Evolutionary conservation across 331 rosid species (phyloP).

Genomic region (Arachis monticola): DNA sequence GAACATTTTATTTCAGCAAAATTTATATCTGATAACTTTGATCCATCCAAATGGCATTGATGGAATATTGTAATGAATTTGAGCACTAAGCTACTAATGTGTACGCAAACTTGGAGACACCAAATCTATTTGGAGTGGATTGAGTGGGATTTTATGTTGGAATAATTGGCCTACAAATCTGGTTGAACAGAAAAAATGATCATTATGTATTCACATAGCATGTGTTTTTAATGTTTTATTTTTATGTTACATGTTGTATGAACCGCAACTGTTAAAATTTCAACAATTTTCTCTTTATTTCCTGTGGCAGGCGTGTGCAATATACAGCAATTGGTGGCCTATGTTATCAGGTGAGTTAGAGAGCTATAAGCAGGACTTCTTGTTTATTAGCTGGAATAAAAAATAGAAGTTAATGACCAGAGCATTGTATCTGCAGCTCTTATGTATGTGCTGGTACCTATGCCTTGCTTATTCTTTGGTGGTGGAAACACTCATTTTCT

Average conservation of each 20-base stretch:
- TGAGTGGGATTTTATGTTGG: neutral
- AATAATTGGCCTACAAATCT: neutral
- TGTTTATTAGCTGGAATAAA: slow-evolving; percentile 15
- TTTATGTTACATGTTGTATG: slow-evolving; percentile 8
- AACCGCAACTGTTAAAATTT: slow-evolving; percentile 15
- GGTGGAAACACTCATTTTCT: slow-evolving; percentile 89
- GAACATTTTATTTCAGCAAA: slow-evolving; percentile 5
- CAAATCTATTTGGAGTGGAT: slow-evolving; percentile 9
- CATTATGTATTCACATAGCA: neutral
- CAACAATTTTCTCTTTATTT: slow-evolving; percentile 36
- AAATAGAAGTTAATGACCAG: slow-evolving; percentile 6
- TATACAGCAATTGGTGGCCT: slow-evolving; percentile 98
- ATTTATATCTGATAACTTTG: slow-evolving; percentile 10
- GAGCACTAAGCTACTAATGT: neutral
- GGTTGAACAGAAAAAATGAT: neutral
- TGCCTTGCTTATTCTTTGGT: slow-evolving; percentile 99
- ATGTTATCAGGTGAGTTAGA: slow-evolving; percentile 80
- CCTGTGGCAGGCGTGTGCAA: slow-evolving; percentile 81
- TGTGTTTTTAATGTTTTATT: slow-evolving; percentile 3
- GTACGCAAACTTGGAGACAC: slow-evolving; percentile 8
- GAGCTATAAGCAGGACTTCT: slow-evolving; percentile 24
- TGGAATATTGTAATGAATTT: neutral
- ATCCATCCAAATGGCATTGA: slow-evolving; percentile 4
- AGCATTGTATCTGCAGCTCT: slow-evolving; percentile 72
- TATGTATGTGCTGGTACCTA: slow-evolving; percentile 94